These are phyloP conservation scores for Lizonia empirigonia DNA, from an alignment of 2,329 filamentous ascomycete genomes.

Conservation along the genomic window DNA sequence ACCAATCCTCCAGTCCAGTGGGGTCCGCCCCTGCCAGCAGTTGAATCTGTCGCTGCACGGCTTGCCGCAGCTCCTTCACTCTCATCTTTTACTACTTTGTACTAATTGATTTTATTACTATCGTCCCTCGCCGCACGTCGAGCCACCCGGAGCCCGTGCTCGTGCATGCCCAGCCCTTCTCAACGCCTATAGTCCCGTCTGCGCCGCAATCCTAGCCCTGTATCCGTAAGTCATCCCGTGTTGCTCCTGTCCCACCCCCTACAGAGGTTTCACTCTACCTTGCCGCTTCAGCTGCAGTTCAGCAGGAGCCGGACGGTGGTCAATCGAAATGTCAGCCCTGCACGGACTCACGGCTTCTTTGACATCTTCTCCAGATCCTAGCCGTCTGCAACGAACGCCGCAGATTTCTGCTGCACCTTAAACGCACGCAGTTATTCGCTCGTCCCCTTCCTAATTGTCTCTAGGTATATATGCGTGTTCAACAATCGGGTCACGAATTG, in stretches of 20 bases:
- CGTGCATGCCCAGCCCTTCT: conserved; percentile 33
- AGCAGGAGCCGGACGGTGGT: conserved; percentile 43
- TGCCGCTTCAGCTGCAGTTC: conserved; percentile 42
- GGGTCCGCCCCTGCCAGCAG: conserved; percentile 31
- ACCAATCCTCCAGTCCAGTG: conserved; percentile 23
- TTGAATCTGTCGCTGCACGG: conserved; percentile 36
- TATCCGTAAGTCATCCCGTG: conserved; percentile 39
- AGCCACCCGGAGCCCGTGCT: conserved; percentile 26
- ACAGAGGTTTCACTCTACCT: conserved; percentile 30
- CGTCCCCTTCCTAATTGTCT: conserved; percentile 34
- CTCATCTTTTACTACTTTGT: conserved; percentile 33
- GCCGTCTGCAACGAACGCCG: conserved; percentile 43
- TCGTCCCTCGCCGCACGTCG: conserved; percentile 34
- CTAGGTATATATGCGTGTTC: conserved; percentile 41
- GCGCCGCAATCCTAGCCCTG: conserved; percentile 38
- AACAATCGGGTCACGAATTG: conserved; percentile 37
- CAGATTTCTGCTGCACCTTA: conserved; percentile 41
- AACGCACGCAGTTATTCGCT: conserved; percentile 43
- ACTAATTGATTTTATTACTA: conserved; percentile 42
- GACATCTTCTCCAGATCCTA: conserved; percentile 41
- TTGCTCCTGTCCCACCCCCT: conserved; percentile 26
- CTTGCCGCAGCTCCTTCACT: conserved; percentile 32
- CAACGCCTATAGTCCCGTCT: conserved; percentile 33
- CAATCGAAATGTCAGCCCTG: conserved; percentile 46
- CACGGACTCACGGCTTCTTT: conserved; percentile 47